These are phyloP conservation scores for Lolium multiflorum DNA, from an alignment of 176 grass and related monocot species.

Conservation along the genomic window DNA sequence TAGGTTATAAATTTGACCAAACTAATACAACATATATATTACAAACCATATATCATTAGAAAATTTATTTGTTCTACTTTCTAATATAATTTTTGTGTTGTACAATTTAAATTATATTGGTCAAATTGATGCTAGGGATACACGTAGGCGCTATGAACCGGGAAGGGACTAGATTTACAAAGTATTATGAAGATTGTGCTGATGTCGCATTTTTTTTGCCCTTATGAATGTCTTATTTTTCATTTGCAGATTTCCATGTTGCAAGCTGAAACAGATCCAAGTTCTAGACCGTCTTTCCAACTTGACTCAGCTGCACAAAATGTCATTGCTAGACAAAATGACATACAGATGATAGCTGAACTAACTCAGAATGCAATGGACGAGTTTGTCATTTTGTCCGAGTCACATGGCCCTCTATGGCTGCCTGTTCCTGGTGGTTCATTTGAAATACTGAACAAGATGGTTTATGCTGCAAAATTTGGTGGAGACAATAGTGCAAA, in stretches of 20 bases:
- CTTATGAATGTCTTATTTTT: slow-evolving; percentile 10
- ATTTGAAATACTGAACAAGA: slow-evolving; percentile 47
- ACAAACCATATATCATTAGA: too few relatives aligned
- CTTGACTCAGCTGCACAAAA: slow-evolving; percentile 9
- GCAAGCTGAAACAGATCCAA: background rate
- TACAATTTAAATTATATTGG: too few relatives aligned
- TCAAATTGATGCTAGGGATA: too few relatives aligned
- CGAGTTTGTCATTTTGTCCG: slow-evolving; percentile 43
- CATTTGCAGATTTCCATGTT: slow-evolving; percentile 26
- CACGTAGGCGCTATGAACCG: too few relatives aligned
- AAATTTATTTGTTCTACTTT: too few relatives aligned
- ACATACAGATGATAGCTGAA: background rate
- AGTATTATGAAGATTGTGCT: background rate
- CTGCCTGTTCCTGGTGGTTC: slow-evolving; percentile 26
- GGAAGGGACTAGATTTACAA: too few relatives aligned
- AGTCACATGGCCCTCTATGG: slow-evolving; percentile 53
- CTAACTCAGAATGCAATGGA: slow-evolving; percentile 42
- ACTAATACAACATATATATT: too few relatives aligned
- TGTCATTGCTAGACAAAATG: slow-evolving; percentile 1
- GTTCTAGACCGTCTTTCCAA: background rate
- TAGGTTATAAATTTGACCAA: too few relatives aligned
- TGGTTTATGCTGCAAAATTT: slow-evolving; percentile 3
- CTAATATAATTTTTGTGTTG: too few relatives aligned
- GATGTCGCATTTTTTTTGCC: background rate
- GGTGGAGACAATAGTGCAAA: slow-evolving; percentile 4